phyloP scores from a whole-genome alignment of 331 rosid species.

The Acacia concinna region DNA sequence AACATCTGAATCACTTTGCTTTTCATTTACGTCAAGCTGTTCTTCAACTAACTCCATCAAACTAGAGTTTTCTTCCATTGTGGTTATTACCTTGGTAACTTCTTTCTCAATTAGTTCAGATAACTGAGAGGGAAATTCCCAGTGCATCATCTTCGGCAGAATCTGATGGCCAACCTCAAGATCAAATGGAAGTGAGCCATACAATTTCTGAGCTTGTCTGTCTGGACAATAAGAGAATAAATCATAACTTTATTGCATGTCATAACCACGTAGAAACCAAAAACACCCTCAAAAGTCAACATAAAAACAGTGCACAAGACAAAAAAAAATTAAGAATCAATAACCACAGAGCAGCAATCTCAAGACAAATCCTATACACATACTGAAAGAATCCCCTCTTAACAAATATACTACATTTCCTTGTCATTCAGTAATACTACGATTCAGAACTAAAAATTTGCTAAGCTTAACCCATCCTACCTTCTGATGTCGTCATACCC shows the following conservation, averaged over 20 bases:
- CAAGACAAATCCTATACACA: slow-evolving; percentile 18
- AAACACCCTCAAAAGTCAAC: slow-evolving; percentile 23
- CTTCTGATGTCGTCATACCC: background rate
- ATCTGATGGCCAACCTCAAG: slow-evolving; percentile 74
- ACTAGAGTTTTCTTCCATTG: slow-evolving; percentile 50
- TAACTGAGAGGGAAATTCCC: slow-evolving; percentile 83
- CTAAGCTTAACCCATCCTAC: slow-evolving; percentile 11
- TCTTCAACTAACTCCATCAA: slow-evolving; percentile 41
- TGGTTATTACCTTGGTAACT: slow-evolving; percentile 44
- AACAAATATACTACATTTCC: background rate
- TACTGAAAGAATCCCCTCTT: background rate
- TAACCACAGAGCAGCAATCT: slow-evolving; percentile 2
- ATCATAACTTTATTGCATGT: slow-evolving; percentile 22
- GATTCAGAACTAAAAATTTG: background rate
- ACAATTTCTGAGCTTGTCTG: slow-evolving; percentile 37
- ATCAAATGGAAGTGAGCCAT: slow-evolving; percentile 66
- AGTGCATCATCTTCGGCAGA: slow-evolving; percentile 78
- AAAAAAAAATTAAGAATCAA: background rate
- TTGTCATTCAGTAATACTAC: background rate
- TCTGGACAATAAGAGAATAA: slow-evolving; percentile 46
- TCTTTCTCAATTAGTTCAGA: slow-evolving; percentile 70
- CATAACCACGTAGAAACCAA: slow-evolving; percentile 16
- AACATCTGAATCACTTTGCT: slow-evolving; percentile 35
- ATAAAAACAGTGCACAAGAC: background rate
- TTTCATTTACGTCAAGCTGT: slow-evolving; percentile 40